Percentiles rank a stretch among this genome's conserved stretches.
phyloP scores from a whole-genome alignment of 2,329 filamentous ascomycete species.

The Aspergillus sp. region DNA sequence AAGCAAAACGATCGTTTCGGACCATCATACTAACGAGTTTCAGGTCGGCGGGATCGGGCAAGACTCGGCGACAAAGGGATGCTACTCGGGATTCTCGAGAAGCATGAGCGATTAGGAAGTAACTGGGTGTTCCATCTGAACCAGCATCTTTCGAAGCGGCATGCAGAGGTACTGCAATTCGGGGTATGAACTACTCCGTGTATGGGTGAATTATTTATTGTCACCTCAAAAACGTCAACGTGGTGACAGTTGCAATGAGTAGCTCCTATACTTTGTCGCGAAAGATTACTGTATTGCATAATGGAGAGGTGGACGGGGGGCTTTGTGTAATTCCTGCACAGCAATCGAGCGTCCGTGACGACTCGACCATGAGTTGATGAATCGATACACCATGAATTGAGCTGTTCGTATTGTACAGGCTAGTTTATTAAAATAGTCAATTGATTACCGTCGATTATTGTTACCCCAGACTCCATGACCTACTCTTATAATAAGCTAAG shows the following conservation, averaged over 20 bases:
- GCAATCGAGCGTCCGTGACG: constrained; percentile 30
- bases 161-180: constrained; percentile 2
- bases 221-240: too few species aligned
- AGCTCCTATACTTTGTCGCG: neutral
- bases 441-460: too few species aligned
- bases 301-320: constrained; percentile 19
- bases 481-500: too few species aligned
- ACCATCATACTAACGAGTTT: neutral
- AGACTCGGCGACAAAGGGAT: constrained; percentile 36
- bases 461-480: too few species aligned
- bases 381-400: constrained; percentile 28
- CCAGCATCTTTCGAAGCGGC: constrained; percentile 9
- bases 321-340: constrained; percentile 25
- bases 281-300: constrained; percentile 22
- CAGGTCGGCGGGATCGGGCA: constrained; percentile 45
- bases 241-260: too few species aligned
- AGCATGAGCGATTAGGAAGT: constrained; percentile 14
- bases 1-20: neutral
- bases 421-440: too few species aligned
- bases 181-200: neutral
- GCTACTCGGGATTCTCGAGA: constrained; percentile 29
- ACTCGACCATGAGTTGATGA: constrained; percentile 32
- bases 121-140: constrained; percentile 7
- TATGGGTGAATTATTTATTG: neutral
- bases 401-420: too few species aligned